Evolutionary conservation across 225 moss, liverwort and hornwort genomes (phyloP).

Genomic region (Pleurozium schreberi): DNA sequence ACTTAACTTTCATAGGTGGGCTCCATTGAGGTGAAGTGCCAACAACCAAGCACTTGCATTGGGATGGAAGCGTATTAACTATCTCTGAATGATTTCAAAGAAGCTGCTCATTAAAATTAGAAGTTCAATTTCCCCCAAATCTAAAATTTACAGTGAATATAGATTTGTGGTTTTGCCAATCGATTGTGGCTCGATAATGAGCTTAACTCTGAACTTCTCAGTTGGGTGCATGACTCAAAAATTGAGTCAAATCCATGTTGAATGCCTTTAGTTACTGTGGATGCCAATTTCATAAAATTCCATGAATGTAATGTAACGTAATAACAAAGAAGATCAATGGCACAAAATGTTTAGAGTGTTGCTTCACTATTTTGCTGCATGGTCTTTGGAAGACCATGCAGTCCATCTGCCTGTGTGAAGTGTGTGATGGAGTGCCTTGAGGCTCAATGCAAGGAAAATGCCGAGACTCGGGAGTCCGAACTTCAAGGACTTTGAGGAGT

Average conservation of each 20-base stretch:
- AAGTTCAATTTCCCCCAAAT: too few species aligned
- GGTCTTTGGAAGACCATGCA: too few species aligned
- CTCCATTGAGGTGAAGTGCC: neutral
- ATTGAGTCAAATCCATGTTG: neutral
- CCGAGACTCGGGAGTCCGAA: neutral
- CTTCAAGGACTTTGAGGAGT: neutral
- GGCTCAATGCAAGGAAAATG: neutral
- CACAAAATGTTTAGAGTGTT: too few species aligned
- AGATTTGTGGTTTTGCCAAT: too few species aligned
- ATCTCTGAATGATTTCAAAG: neutral
- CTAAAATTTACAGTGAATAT: too few species aligned
- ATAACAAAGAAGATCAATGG: too few species aligned
- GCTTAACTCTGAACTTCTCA: neutral
- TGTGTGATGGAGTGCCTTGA: neutral
- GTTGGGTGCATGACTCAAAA: neutral
- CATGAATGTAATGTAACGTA: too few species aligned
- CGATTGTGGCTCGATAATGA: neutral
- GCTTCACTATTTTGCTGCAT: too few species aligned
- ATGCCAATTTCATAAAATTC: neutral
- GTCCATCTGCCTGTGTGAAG: too few species aligned
- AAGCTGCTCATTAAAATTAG: too few species aligned
- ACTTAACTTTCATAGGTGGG: too few species aligned
- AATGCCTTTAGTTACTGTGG: fast-evolving
- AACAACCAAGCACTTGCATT: neutral
- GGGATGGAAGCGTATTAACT: neutral